Evolutionary conservation across 345 rosid genomes (phyloP), one percentile per base, ranked within the genome.

Genomic region (Brassica carinata): DNA sequence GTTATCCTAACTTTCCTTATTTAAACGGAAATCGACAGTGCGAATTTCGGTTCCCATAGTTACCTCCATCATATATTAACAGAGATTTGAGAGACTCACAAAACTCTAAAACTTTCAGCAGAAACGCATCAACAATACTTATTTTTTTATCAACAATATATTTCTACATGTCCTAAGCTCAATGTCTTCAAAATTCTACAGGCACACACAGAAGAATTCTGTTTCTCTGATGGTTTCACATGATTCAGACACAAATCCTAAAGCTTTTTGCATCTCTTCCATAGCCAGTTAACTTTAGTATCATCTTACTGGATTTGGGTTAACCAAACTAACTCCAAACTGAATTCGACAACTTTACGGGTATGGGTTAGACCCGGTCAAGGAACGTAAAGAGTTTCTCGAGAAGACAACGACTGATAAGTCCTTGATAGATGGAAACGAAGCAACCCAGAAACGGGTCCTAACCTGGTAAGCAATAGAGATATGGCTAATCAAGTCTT

Each of bases 161-260:
- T 19, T 19, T 19, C 23, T 19, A 19, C 23, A 19, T 1, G 23
- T 19, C 23, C 23, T 19, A 19, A 19, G 23, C 23, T 19, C 23
- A 19, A 19, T 19, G 23, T 19, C 23, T 19, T 19, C 23, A 19
- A 19, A 19, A 19, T 19, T 19, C 23, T 19, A 19, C 23, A 19
- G 23, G 23, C 23, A 86, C 6, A 29, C 30, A 8, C 62, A 68
- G 69, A 94, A 92, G 0, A 86, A 81, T 34, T 84, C 90, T 13
- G 79, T 89, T 80, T 90, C 94, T 4, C 94, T 91, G 38, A 92
- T 36, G 64, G 93, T 87, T 74, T 82, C 91, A 68, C 98, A 94
- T 82, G 87, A 84, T 85, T 88, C 5, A 92, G 79, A 62, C 79
- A 81, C 79, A 91, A 61, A 23, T 77, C 89, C 82, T 84, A 91